These are phyloP conservation scores for Harrya chromipes DNA, from an alignment of 768 basidiomycete genomes.

Conservation along the genomic window DNA sequence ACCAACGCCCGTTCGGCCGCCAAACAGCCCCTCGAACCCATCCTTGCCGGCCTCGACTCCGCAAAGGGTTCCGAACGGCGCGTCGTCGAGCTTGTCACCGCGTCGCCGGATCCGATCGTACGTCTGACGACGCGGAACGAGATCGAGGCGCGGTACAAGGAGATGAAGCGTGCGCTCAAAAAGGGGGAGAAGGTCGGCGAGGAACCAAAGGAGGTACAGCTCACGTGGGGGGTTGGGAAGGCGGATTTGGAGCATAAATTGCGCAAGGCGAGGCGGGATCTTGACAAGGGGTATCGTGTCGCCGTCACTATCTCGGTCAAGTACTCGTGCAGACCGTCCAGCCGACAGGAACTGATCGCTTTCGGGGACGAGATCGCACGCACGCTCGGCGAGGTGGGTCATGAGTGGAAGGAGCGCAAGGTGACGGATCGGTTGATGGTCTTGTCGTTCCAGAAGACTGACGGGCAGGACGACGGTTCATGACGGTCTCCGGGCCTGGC, in stretches of 20 bases:
- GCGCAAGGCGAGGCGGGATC: conserved; percentile 49
- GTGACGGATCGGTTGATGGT: conserved; percentile 36
- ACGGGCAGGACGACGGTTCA: neutral
- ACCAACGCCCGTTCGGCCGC: conserved; percentile 39
- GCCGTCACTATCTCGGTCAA: conserved; percentile 55
- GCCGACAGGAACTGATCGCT: conserved; percentile 38
- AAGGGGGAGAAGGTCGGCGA: conserved; percentile 28
- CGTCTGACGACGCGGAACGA: conserved; percentile 49
- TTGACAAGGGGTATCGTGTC: conserved; percentile 60
- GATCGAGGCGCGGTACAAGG: conserved; percentile 37
- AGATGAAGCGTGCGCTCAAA: conserved; percentile 33
- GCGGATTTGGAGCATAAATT: conserved; percentile 69
- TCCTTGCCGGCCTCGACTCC: conserved; percentile 41
- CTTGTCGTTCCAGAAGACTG: conserved; percentile 45
- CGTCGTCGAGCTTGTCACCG: conserved; percentile 54
- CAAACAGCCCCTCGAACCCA: conserved; percentile 30
- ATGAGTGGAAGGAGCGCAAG: conserved; percentile 50
- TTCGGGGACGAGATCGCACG: conserved; percentile 44
- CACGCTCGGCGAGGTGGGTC: conserved; percentile 45
- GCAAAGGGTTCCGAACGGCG: conserved; percentile 33
- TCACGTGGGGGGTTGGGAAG: conserved; percentile 61
- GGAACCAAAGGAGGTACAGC: conserved; percentile 62
- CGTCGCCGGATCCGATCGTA: conserved; percentile 55
- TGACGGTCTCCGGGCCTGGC: neutral
- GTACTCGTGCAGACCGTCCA: conserved; percentile 38